phyloP scores from a whole-genome alignment of 257 asterid species.

The Knoxia roxburghii region DNA sequence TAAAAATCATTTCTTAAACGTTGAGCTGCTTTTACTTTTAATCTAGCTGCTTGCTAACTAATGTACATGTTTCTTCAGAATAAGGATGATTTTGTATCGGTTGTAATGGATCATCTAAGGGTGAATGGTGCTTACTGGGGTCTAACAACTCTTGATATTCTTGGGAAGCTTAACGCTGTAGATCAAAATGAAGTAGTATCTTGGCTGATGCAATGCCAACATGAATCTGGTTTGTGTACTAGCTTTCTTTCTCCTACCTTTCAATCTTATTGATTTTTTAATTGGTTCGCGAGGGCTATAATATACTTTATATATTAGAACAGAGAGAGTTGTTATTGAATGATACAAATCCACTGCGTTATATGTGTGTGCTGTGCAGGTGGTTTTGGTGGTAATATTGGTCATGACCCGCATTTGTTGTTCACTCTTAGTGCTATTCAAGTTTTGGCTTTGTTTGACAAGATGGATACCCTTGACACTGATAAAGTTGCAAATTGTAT shows the following conservation, averaged over 20 bases:
- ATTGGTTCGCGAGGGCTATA: too few species aligned
- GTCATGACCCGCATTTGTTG: slow-evolving; percentile 82
- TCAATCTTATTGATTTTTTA: background rate
- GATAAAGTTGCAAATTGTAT: slow-evolving; percentile 79
- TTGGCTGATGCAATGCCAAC: slow-evolving; percentile 91
- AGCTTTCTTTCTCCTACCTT: background rate
- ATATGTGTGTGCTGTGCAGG: slow-evolving; percentile 37
- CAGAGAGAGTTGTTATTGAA: background rate
- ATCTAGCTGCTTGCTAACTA: background rate
- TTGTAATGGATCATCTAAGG: slow-evolving; percentile 86
- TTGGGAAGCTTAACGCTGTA: slow-evolving; percentile 64
- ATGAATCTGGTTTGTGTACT: slow-evolving; percentile 75
- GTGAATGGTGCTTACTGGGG: slow-evolving; percentile 97
- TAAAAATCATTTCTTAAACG: background rate
- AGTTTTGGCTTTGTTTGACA: slow-evolving; percentile 82
- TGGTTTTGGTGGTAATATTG: slow-evolving; percentile 94
- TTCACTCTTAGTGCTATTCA: slow-evolving; percentile 93
- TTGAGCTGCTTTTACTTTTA: slow-evolving; percentile 1
- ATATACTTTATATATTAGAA: background rate
- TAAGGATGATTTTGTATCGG: slow-evolving; percentile 71
- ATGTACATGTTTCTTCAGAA: slow-evolving; percentile 31
- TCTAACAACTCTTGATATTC: slow-evolving; percentile 75
- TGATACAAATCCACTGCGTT: background rate
- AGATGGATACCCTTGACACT: slow-evolving; percentile 62
- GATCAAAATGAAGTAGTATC: slow-evolving; percentile 74